Base-by-base conservation (phyloP, 2,329 filamentous ascomycete species). In the Westerdykella sp. region DNA sequence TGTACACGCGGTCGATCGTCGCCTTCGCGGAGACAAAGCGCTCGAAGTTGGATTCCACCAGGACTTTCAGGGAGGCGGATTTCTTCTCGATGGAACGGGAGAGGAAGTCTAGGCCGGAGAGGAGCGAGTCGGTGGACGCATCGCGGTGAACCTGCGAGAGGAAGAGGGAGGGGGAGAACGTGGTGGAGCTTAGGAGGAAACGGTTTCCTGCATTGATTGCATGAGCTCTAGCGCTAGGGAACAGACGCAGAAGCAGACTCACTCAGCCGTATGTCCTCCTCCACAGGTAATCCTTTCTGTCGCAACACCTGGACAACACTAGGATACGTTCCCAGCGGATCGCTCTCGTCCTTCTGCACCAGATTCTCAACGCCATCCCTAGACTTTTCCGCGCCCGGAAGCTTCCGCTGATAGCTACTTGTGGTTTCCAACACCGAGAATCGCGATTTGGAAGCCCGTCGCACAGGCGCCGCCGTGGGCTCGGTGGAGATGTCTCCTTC, bases 1-100 rank as follows among this genome's bases (percentile, higher is more conserved):
- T 94, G 70, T 98, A 98, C 41, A 98, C 93, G 69, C 95, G 95
- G 70, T 98, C 93, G 59, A 98, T 97, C 6, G 91, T 97, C 14
- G 91, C 87, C 68, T 98, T 98, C 35, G 93, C 93, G 50, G 88
- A 85, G 43, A 98, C 93, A 71, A 98, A 98, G 53, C 91, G 85
- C 69, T 98, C 94, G 63, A 98, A 98, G 66, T 98, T 98, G 51
- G 87, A 91, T 67, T 98, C 93, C 18, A 98, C 93, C 14, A 98
- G 77, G 10, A 95, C 86, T 65, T 98, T 98, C 48, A 98, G 78
- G 4, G 90, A 96, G 0, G 91, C 93, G 0, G 91, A 96, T 68
- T 98, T 98, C 69, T 97, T 87, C 59, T 97, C 93, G 59, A 98
- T 98, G 1, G 91, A 96, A 48, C 80, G 80, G 14, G 89, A 93